phyloP scores from a whole-genome alignment of 1,139 yeast species.

The Blastobotrys aristatus region DNA sequence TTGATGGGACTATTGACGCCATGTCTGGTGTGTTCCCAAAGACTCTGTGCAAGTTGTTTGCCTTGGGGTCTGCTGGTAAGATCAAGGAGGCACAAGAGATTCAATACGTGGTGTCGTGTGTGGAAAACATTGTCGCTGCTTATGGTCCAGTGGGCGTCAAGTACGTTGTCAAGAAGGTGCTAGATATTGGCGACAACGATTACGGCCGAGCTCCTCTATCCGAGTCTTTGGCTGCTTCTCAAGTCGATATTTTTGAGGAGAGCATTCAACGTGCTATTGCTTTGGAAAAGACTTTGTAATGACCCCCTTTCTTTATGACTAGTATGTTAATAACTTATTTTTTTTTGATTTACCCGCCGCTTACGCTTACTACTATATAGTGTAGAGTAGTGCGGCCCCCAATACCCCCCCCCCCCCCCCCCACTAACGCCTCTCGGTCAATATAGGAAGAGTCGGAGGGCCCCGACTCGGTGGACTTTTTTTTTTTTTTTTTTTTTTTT shows the following conservation, averaged over 20 bases:
- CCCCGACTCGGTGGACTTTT: no score
- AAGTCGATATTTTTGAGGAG: conserved; percentile 18
- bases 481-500: no score
- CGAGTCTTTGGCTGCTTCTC: conserved; percentile 20
- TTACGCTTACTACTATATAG: no score
- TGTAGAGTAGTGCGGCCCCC: no score
- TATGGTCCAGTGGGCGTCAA: conserved; percentile 46
- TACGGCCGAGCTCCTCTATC: conserved; percentile 26
- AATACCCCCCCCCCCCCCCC: no score
- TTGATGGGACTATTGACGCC: conserved; percentile 46
- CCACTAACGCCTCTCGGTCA: no score
- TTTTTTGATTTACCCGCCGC: no score
- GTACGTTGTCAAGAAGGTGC: conserved; percentile 35
- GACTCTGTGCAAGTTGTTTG: conserved; percentile 38
- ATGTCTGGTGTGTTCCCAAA: conserved; percentile 47
- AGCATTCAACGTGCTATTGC: conserved; percentile 21
- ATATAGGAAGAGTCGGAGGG: no score
- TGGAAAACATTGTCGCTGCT: conserved; percentile 40
- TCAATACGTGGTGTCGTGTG: conserved; percentile 41
- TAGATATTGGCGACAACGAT: conserved; percentile 37
- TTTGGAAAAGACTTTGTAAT: conserved; percentile 25
- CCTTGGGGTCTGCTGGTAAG: conserved; percentile 31
- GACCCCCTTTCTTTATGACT: not conserved
- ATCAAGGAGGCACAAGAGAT: conserved; percentile 40
- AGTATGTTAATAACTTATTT: no score